Evolutionary conservation across 1,139 yeast genomes (phyloP), one percentile per base, ranked within the genome.

Genomic region (Sugiyamaella novakii): DNA sequence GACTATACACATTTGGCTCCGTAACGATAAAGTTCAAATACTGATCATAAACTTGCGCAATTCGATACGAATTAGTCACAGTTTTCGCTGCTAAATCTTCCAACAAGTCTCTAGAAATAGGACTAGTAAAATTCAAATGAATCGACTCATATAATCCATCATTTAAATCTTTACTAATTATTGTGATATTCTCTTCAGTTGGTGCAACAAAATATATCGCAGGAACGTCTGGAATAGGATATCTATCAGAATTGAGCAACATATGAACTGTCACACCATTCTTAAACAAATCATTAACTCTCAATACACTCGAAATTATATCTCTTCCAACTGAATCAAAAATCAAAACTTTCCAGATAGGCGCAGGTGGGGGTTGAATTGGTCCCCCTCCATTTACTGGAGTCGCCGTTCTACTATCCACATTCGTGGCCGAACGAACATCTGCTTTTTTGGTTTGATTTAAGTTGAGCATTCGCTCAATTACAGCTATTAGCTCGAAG

Each of bases 251-350:
- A 51, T 76, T 75, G 49, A 91, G 80, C 51, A 85, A 70, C 54
- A 92, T 76, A 66, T 92, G 98, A 58, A 89, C 85, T 0, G 98
- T 92, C 50, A 92, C 82, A 4, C 98, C 98, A 61, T 88, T 86
- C 55, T 84, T 80, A 61, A 91, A 75, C 59, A 92, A 74, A 65
- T 94, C 98, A 62, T 88, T 89, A 53, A 92, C 96, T 53, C 98
- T 75, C 52, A 94, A 70, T 7, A 92, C 94, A 6, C 96, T 86
- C 1, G 97, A 89, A 14, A 92, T 79, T 42, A 92, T 84, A 15
- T 87, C 85, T 31, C 95, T 85, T 29, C 96, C 87, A 51, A 84
- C 79, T 33, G 75, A 65, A 66, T 92, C 99, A 59, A 92, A 76
- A 6, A 94, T 80, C 51, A 92, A 75, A n/a, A 87, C 96, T 66